phyloP scores from a whole-genome alignment of 2,329 filamentous ascomycete genomes.

The Fusarium sulawesiense region DNA sequence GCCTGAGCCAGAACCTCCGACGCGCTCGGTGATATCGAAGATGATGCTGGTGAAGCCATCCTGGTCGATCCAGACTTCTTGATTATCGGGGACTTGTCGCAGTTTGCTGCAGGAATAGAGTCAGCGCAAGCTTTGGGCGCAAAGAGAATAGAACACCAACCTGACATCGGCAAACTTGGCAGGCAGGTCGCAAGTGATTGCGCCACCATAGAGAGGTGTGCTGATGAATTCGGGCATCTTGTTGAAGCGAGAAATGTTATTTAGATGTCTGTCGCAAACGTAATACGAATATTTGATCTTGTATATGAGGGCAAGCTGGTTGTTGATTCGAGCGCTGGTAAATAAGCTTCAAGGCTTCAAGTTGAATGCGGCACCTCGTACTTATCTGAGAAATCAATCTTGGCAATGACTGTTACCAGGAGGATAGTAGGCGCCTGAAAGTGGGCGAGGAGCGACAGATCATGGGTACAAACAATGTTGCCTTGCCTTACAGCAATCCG shows the following conservation, averaged over 20 bases:
- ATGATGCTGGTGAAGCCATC: constrained; percentile 88
- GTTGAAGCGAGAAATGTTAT: not conserved
- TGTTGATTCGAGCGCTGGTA: not conserved
- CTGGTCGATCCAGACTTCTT: constrained; percentile 90
- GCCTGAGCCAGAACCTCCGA: constrained; percentile 65
- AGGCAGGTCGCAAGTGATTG: constrained; percentile 76
- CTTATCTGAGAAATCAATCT: constrained; percentile 14
- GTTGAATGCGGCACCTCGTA: constrained; percentile 9
- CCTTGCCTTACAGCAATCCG: constrained; percentile 8
- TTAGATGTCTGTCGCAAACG: constrained; percentile 11
- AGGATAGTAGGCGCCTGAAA: constrained; percentile 33
- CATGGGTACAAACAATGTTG: constrained; percentile 22
- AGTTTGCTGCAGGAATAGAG: constrained; percentile 65
- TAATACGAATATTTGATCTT: not conserved
- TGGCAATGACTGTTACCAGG: constrained; percentile 24
- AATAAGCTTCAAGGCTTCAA: not conserved
- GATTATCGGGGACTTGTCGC: constrained; percentile 83
- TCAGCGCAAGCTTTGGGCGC: constrained; percentile 25
- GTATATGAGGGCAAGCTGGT: constrained; percentile 8
- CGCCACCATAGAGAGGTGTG: constrained; percentile 77
- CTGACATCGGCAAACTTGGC: constrained; percentile 77
- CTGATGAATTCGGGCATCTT: constrained; percentile 66
- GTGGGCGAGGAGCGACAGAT: constrained; percentile 31
- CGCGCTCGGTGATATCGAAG: constrained; percentile 88
- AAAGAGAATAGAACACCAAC: constrained; percentile 53